Evolutionary conservation across 2,329 filamentous ascomycete genomes (phyloP).

Genomic region (Diaporthe batatas): DNA sequence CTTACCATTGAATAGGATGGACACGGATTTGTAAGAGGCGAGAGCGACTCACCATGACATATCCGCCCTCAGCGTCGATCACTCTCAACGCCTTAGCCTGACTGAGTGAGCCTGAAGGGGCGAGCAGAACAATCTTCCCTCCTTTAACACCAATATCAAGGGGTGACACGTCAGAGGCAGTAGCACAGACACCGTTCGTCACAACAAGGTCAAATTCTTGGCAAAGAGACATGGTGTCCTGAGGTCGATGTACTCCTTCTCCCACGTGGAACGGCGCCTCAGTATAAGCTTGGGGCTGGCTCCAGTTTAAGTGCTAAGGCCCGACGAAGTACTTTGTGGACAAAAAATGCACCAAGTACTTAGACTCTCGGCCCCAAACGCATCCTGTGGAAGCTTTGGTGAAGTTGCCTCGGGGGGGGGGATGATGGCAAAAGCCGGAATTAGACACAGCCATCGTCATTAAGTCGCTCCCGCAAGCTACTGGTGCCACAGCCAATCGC

Average conservation of each 20-base stretch:
- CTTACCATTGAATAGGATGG: background rate
- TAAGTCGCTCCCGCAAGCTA: constrained; percentile 6
- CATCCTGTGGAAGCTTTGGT: background rate
- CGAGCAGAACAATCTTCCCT: constrained; percentile 57
- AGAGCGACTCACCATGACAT: constrained; percentile 52
- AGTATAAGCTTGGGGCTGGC: background rate
- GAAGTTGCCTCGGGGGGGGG: background rate
- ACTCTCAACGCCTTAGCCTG: constrained; percentile 48
- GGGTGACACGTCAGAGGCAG: constrained; percentile 56
- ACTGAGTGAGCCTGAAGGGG: constrained; percentile 53
- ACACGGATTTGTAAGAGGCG: background rate
- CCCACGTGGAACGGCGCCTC: too few relatives aligned
- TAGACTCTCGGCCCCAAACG: background rate
- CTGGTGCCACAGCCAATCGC: constrained; percentile 15
- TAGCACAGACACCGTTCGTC: constrained; percentile 59
- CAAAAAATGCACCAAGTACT: fast-evolving
- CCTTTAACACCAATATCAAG: constrained; percentile 58
- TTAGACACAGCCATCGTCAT: constrained; percentile 5
- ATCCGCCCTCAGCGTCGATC: constrained; percentile 58
- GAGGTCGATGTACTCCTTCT: background rate
- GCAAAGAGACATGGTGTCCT: constrained; percentile 3
- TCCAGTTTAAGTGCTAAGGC: background rate
- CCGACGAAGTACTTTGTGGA: background rate
- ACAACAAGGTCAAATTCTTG: constrained; percentile 55
- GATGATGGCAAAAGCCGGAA: too few relatives aligned